Percentiles rank a stretch among this genome's conserved stretches.
These are phyloP conservation scores for Hypoxylon sp. DNA, from an alignment of 2,329 filamentous ascomycete genomes.

Conservation along the genomic window DNA sequence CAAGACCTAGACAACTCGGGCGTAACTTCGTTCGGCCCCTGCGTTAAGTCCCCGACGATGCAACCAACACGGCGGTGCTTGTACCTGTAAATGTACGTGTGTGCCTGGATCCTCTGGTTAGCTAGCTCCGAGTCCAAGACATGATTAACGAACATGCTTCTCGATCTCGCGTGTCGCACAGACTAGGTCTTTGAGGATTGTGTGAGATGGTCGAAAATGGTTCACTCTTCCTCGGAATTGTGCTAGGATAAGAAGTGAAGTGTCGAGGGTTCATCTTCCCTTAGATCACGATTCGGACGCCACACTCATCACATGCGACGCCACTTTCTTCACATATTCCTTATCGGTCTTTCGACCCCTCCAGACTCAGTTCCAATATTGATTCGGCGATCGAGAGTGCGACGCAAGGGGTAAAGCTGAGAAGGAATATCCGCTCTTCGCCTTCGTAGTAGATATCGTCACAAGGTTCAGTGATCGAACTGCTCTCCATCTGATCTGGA, in stretches of 20 bases:
- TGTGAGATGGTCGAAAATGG: conserved; percentile 1
- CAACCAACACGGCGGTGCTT: conserved; percentile 7
- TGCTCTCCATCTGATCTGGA: conserved; percentile 10
- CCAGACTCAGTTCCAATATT: neutral
- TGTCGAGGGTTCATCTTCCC: neutral
- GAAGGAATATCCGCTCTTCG: conserved; percentile 9
- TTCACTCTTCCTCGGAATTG: neutral
- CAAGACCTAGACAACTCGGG: conserved; percentile 27
- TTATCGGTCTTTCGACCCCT: conserved; percentile 18
- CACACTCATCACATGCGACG: conserved; percentile 32
- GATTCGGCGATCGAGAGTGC: conserved; percentile 17
- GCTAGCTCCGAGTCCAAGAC: conserved; percentile 21
- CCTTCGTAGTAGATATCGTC: conserved; percentile 11
- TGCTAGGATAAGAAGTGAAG: neutral
- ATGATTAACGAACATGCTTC: conserved; percentile 6
- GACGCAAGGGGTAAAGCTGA: conserved; percentile 11
- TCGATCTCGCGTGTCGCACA: conserved; percentile 27
- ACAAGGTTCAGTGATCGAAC: conserved; percentile 12
- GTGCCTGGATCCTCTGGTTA: neutral
- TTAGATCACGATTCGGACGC: conserved; percentile 20
- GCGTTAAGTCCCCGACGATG: conserved; percentile 27
- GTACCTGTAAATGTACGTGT: neutral
- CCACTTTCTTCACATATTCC: conserved; percentile 23
- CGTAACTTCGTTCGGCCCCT: conserved; percentile 38
- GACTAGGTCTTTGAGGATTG: neutral